Conservation (phyloP, 2,329 filamentous ascomycete genomes). For the Beauveria varroae region DNA sequence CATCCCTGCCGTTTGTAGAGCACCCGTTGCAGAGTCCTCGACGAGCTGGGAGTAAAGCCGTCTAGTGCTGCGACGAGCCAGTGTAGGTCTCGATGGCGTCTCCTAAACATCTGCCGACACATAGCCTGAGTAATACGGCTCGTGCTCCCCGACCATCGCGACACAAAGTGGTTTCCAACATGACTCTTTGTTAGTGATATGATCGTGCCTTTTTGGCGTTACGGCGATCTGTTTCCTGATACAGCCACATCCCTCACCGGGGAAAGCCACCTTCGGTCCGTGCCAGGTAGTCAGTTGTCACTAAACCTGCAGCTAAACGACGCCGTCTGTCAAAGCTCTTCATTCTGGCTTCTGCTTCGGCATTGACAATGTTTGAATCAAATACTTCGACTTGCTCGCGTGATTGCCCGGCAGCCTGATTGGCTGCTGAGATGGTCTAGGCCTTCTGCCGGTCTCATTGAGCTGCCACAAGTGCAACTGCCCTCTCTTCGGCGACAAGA, state of each 20-base stretch:
- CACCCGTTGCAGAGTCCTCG: no score
- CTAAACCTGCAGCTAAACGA: not conserved
- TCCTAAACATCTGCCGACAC: no score
- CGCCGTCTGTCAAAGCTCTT: not conserved
- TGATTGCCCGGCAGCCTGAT: not conserved
- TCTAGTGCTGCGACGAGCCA: no score
- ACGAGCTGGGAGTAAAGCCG: no score
- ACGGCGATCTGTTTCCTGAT: not conserved
- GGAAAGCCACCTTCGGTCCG: not conserved
- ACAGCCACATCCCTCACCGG: not conserved
- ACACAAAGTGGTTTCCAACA: not conserved
- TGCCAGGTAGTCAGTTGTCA: not conserved
- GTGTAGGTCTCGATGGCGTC: no score
- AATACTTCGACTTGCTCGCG: not conserved
- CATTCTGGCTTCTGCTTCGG: not conserved
- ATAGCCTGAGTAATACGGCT: no score
- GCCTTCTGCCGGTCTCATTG: not conserved
- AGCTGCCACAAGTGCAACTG: not conserved
- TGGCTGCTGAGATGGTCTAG: not conserved
- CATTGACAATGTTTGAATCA: not conserved
- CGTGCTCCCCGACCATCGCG: no score
- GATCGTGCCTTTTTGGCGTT: not conserved
- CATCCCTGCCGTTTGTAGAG: no score
- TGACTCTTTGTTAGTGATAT: not conserved
- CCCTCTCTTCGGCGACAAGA: not conserved